Evolutionary conservation across 2,329 filamentous ascomycete genomes (phyloP).

Genomic region (Chaetoscypha palmicola): DNA sequence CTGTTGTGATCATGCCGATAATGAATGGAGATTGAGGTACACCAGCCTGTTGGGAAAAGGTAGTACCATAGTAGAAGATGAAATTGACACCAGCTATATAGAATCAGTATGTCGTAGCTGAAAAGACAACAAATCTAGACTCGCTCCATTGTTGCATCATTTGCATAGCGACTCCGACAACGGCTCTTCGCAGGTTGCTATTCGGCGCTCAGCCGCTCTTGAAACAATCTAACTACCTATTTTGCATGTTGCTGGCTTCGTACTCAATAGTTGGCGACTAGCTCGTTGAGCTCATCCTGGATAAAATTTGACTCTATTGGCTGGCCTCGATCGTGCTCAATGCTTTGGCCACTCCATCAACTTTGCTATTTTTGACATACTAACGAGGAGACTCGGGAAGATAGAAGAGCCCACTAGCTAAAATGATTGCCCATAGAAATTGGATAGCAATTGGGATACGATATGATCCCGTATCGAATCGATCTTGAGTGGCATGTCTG

Average conservation of each 20-base stretch:
- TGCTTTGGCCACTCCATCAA: conserved; percentile 48
- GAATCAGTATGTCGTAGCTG: conserved; percentile 57
- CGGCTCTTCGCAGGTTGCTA: background rate
- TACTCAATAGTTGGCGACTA: conserved; percentile 46
- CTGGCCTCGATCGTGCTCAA: conserved; percentile 58
- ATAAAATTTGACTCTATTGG: conserved; percentile 49
- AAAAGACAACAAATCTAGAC: conserved; percentile 63
- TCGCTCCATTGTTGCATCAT: conserved; percentile 33
- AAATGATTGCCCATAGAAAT: conserved; percentile 62
- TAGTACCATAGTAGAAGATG: conserved; percentile 55
- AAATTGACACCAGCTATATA: conserved; percentile 54
- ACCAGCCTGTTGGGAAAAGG: conserved; percentile 51
- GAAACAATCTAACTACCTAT: conserved; percentile 48
- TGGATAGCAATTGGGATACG: conserved; percentile 57
- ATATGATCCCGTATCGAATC: conserved; percentile 50
- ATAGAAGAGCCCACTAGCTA: conserved; percentile 56
- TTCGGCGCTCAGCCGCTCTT: conserved; percentile 6
- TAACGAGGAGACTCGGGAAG: conserved; percentile 68
- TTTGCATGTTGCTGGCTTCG: conserved; percentile 9
- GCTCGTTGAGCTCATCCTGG: conserved; percentile 55
- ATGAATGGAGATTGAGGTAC: conserved; percentile 44
- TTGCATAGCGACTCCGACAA: background rate
- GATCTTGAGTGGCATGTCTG: conserved; percentile 52
- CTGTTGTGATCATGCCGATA: conserved; percentile 55
- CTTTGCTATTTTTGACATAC: conserved; percentile 53